Percentiles rank a stretch among this genome's conserved stretches.
phyloP scores from a whole-genome alignment of 2,329 filamentous ascomycete genomes.

The Dactylellina sp. region DNA sequence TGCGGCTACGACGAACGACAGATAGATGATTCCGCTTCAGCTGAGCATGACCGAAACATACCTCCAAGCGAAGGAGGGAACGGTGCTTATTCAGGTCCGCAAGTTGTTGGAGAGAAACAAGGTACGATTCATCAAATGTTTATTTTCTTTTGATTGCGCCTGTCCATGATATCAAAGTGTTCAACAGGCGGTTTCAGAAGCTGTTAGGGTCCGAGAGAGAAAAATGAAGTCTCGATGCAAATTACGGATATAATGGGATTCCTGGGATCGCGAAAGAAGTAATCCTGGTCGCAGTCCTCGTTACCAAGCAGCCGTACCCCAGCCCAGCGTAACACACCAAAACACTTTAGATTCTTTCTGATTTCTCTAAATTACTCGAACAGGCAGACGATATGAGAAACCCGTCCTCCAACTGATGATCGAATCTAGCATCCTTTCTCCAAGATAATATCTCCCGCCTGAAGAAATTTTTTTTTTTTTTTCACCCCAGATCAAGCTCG shows the following conservation, averaged over 20 bases:
- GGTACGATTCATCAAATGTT: not conserved
- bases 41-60: conserved; percentile 28
- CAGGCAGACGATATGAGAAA: conserved; percentile 40
- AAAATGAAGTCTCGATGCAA: not conserved
- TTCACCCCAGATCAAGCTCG: conserved; percentile 11
- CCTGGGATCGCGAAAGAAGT: conserved; percentile 12
- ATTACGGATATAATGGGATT: conserved; percentile 18
- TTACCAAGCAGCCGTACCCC: conserved; percentile 5
- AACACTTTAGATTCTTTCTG: not conserved
- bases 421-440: conserved; percentile 27
- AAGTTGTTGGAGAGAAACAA: conserved; percentile 12
- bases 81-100: conserved; percentile 17
- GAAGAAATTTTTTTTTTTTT: conserved; percentile 6
- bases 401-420: conserved; percentile 21
- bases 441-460: no score
- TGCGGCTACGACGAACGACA: not conserved
- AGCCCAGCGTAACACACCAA: not conserved
- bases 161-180: conserved; percentile 4
- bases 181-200: conserved; percentile 7
- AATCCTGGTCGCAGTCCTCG: conserved; percentile 19
- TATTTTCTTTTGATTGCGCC: not conserved
- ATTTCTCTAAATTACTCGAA: conserved; percentile 26
- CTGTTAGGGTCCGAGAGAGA: conserved; percentile 5
- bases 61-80: conserved; percentile 49
- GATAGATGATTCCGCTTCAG: conserved; percentile 16